These are phyloP conservation scores for Thelephora ganbajun DNA, from an alignment of 768 basidiomycete species.

Conservation along the genomic window DNA sequence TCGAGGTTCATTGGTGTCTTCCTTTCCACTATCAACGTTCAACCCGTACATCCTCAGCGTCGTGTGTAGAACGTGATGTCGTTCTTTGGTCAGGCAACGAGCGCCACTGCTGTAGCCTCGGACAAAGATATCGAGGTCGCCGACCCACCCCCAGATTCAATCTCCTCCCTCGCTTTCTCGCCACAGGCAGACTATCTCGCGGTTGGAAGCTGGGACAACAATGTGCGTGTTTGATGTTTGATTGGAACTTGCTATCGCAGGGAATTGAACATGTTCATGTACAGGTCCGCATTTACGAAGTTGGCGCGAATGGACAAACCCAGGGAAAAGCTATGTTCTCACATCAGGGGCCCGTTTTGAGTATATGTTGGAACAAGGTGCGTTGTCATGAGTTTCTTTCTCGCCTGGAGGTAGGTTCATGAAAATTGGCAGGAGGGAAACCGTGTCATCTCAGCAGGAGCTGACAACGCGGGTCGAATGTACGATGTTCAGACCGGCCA, in stretches of 20 bases:
- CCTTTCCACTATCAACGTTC: too few relatives aligned
- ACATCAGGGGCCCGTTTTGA: slow-evolving; percentile 83
- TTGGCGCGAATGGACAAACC: slow-evolving; percentile 63
- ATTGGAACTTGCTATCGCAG: not conserved
- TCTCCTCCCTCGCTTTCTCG: slow-evolving; percentile 76
- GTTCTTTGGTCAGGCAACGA: slow-evolving; percentile 24
- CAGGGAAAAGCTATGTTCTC: slow-evolving; percentile 83
- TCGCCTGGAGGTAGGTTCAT: not conserved
- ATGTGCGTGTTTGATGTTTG: slow-evolving; percentile 32
- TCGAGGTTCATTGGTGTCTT: too few relatives aligned
- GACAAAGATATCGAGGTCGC: slow-evolving; percentile 75
- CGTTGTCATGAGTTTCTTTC: slow-evolving; percentile 11
- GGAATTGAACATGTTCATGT: not conserved
- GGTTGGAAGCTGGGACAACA: slow-evolving; percentile 90
- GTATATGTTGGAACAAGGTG: slow-evolving; percentile 86
- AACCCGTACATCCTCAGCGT: not conserved
- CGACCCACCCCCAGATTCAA: slow-evolving; percentile 76
- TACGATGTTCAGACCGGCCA: slow-evolving; percentile 82
- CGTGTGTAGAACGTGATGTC: slow-evolving; percentile 18
- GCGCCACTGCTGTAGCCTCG: slow-evolving; percentile 20
- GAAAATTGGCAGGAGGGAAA: slow-evolving; percentile 57
- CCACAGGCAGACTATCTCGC: slow-evolving; percentile 80
- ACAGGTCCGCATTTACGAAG: slow-evolving; percentile 88
- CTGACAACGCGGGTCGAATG: slow-evolving; percentile 91
- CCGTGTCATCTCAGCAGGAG: slow-evolving; percentile 84